Evolutionary conservation across 306 rosid species (phyloP).

Genomic region (Lotus japonicus): DNA sequence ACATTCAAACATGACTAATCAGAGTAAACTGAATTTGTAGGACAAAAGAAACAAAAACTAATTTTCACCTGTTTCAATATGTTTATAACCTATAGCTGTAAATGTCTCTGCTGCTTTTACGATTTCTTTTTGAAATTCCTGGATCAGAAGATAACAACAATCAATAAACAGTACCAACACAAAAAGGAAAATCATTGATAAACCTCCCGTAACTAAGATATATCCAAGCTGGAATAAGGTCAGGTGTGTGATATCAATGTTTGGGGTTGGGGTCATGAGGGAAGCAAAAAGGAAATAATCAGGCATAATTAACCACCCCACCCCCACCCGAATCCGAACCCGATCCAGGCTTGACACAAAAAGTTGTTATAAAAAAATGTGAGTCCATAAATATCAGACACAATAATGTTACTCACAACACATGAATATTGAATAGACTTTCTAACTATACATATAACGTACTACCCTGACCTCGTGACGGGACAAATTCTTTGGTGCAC

Average conservation of each 20-base stretch:
- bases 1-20: not conserved
- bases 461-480: not conserved
- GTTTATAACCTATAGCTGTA: slow-evolving; percentile 74
- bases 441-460: not conserved
- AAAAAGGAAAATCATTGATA: not conserved
- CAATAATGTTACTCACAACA: slow-evolving; percentile 13
- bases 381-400: not conserved
- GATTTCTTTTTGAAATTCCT: slow-evolving; percentile 93
- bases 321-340: not conserved
- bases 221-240: not conserved
- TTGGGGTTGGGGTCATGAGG: not conserved
- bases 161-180: slow-evolving; percentile 1
- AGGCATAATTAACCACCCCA: not conserved
- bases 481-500: not conserved
- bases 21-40: slow-evolving; percentile 14
- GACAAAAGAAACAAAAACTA: not conserved
- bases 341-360: slow-evolving; percentile 1
- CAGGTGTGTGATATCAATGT: not conserved
- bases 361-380: not conserved
- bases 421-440: slow-evolving; percentile 6
- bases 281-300: not conserved
- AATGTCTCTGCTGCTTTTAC: slow-evolving; percentile 85
- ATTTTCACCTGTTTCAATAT: slow-evolving; percentile 85
- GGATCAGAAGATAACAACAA: slow-evolving; percentile 28
- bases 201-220: not conserved